Percentiles rank a stretch among this genome's conserved stretches.
phyloP scores from a whole-genome alignment of 768 basidiomycete genomes.

The Leccinum fibrillosum region DNA sequence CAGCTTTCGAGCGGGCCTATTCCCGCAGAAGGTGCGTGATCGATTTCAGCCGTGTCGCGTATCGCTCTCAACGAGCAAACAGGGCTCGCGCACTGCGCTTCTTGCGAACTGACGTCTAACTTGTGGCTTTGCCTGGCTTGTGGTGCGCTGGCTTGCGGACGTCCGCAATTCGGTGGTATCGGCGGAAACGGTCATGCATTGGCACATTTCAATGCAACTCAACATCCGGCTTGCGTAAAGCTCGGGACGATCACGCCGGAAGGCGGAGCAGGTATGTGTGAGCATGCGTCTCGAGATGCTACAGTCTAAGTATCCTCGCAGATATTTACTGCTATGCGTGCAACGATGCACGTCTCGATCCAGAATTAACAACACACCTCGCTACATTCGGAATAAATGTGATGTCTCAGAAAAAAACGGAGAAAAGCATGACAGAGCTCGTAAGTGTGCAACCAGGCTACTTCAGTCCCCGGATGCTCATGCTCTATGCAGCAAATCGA shows the following conservation, averaged over 20 bases:
- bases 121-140: conserved; percentile 95
- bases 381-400: conserved; percentile 86
- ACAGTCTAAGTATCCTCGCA: conserved; percentile 19
- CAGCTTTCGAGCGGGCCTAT: conserved; percentile 36
- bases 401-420: conserved; percentile 78
- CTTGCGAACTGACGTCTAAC: conserved; percentile 86
- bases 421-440: conserved; percentile 95
- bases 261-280: conserved; percentile 72
- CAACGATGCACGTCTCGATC: conserved; percentile 79
- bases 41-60: background rate
- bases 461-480: background rate
- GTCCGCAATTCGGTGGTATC: conserved; percentile 75
- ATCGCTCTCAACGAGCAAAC: background rate
- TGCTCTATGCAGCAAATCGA: conserved; percentile 76
- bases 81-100: conserved; percentile 79
- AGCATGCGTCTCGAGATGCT: background rate
- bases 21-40: conserved; percentile 23
- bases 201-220: conserved; percentile 65
- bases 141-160: conserved; percentile 85
- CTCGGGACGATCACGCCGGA: conserved; percentile 96
- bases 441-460: conserved; percentile 38
- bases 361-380: conserved; percentile 70
- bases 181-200: conserved; percentile 92
- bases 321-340: conserved; percentile 95
- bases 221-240: conserved; percentile 85